A percentile compares a stretch with the other conserved stretches of the same genome.
These are phyloP conservation scores for Chloropicon primus DNA, from an alignment of 139 green algal species.

Conservation along the genomic window DNA sequence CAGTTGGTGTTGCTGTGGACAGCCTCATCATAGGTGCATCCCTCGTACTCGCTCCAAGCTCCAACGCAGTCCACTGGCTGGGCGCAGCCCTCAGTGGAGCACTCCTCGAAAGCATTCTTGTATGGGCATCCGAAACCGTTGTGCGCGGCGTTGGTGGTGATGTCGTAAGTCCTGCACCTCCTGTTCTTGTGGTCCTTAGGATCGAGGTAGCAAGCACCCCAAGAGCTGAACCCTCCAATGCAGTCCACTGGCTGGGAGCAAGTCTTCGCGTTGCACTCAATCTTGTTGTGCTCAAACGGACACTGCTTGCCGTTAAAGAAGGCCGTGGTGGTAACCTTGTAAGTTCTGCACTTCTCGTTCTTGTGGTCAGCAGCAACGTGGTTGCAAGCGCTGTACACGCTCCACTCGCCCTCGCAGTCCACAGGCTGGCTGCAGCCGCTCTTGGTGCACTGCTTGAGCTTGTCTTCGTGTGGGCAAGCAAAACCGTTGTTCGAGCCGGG, in stretches of 20 bases:
- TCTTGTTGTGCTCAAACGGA: background rate
- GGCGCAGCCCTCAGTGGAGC: background rate
- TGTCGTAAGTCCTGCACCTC: background rate
- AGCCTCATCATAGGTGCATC: background rate
- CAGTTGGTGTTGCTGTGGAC: background rate
- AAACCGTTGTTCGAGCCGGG: too few relatives aligned
- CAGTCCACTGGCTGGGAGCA: background rate
- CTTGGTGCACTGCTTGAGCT: too few relatives aligned
- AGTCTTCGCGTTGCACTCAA: background rate
- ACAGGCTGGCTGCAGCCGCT: too few relatives aligned
- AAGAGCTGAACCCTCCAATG: background rate
- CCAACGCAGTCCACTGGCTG: background rate
- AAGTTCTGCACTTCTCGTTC: background rate
- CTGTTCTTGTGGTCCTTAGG: background rate
- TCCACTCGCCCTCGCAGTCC: too few relatives aligned
- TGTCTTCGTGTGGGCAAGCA: too few relatives aligned
- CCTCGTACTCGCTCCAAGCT: background rate
- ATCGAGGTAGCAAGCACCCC: background rate
- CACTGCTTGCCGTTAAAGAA: background rate
- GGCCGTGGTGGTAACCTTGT: background rate
- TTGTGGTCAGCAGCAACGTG: too few relatives aligned
- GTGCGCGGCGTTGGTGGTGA: background rate
- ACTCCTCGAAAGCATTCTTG: background rate
- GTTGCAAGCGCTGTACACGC: too few relatives aligned
- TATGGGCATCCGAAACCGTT: background rate